phyloP scores from a whole-genome alignment of 2,329 filamentous ascomycete genomes.

The Alternaria gaisen region DNA sequence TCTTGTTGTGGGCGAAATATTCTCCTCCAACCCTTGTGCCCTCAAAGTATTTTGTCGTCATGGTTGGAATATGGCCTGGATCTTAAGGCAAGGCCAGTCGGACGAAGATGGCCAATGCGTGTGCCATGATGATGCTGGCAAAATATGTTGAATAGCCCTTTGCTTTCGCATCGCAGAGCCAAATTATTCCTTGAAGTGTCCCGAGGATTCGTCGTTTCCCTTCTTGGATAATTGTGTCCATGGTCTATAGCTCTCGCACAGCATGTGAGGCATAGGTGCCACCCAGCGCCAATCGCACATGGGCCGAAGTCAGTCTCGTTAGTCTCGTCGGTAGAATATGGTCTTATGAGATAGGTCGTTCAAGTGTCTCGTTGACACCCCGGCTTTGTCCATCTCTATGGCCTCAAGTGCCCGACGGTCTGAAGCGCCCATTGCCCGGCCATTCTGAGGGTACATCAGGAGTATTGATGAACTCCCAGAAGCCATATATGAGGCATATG shows the following conservation, averaged over 20 bases:
- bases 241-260: neutral
- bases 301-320: neutral
- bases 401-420: conserved; percentile 1
- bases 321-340: neutral
- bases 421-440: conserved; percentile 3
- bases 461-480: conserved; percentile 40
- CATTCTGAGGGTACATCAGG: conserved; percentile 22
- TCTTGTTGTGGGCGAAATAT: neutral
- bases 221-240: neutral
- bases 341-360: neutral
- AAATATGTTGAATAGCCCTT: neutral
- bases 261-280: neutral
- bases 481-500: conserved; percentile 41
- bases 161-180: too few relatives aligned
- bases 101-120: neutral
- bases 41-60: neutral
- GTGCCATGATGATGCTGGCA: neutral
- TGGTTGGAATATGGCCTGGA: neutral
- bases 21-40: neutral
- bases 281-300: neutral
- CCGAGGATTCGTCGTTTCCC: neutral
- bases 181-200: neutral
- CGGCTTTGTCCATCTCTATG: neutral
- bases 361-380: neutral
- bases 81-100: neutral